Conservation (phyloP, 805 yeast genomes). For the Candida loeiensis region DNA sequence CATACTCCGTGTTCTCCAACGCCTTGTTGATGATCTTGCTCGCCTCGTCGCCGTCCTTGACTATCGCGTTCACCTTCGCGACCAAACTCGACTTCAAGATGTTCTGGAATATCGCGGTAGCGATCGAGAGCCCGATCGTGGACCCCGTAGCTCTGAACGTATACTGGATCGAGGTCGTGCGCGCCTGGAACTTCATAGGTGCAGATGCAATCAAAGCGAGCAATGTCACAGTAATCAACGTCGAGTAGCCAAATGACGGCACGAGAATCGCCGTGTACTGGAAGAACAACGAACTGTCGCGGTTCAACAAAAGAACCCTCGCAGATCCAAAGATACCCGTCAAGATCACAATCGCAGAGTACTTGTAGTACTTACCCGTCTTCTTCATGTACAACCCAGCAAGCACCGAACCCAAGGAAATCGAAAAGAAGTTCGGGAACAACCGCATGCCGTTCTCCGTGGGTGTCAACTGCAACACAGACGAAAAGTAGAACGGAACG, state of each 20-base stretch:
- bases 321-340: slow-evolving; percentile 47
- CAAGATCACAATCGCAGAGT: slow-evolving; percentile 42
- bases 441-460: slow-evolving; percentile 56
- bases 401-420: slow-evolving; percentile 61
- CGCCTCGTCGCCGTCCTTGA: slow-evolving; percentile 36
- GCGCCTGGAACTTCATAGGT: slow-evolving; percentile 66
- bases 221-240: slow-evolving; percentile 65
- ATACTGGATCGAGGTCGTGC: slow-evolving; percentile 86
- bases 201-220: slow-evolving; percentile 77
- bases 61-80: slow-evolving; percentile 8
- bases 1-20: slow-evolving; percentile 53
- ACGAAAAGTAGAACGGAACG: slow-evolving; percentile 62
- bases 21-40: slow-evolving; percentile 48
- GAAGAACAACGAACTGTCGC: slow-evolving; percentile 25
- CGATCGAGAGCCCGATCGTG: slow-evolving; percentile 73
- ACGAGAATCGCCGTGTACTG: slow-evolving; percentile 47
- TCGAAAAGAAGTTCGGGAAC: slow-evolving; percentile 66
- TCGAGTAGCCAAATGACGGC: slow-evolving; percentile 65
- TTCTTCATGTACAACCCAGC: slow-evolving; percentile 64
- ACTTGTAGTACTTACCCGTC: slow-evolving; percentile 61
- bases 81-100: slow-evolving; percentile 30
- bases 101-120: slow-evolving; percentile 63
- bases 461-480: slow-evolving; percentile 51
- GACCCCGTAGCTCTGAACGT: slow-evolving; percentile 85
- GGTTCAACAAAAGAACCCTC: slow-evolving; percentile 29